phyloP scores from a whole-genome alignment of 2,329 filamentous ascomycete genomes.

The Zymoseptoria brevis region DNA sequence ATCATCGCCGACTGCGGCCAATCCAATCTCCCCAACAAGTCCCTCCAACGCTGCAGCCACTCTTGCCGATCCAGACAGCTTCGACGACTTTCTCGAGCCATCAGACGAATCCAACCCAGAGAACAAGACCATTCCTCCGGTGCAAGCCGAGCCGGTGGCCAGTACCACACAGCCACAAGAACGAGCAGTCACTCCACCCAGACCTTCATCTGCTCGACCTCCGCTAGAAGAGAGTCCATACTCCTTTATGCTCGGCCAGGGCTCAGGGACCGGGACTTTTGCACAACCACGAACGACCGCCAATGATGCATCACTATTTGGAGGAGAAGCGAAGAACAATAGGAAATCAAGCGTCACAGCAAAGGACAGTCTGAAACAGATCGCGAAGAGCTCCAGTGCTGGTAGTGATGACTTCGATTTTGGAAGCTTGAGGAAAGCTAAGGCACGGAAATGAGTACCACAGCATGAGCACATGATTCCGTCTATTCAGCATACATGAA shows the following conservation, averaged over 20 bases:
- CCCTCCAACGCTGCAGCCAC: neutral
- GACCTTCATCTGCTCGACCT: slow-evolving; percentile 6
- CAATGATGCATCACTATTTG: slow-evolving; percentile 12
- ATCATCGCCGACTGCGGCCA: neutral
- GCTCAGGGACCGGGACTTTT: neutral
- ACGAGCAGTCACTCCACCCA: neutral
- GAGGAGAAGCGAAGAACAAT: slow-evolving; percentile 3
- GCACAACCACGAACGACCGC: slow-evolving; percentile 3
- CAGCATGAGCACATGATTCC: neutral
- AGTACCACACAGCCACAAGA: neutral
- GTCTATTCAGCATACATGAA: neutral
- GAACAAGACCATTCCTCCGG: neutral
- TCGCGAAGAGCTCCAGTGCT: neutral
- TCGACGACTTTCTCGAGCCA: slow-evolving; percentile 11
- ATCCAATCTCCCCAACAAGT: neutral
- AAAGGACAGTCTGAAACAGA: neutral
- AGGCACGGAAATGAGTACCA: neutral
- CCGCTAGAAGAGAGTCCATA: slow-evolving; percentile 17
- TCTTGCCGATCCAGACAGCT: slow-evolving; percentile 11
- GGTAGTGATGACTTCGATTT: slow-evolving; percentile 14
- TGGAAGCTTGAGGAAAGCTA: slow-evolving; percentile 15
- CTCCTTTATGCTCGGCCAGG: slow-evolving; percentile 20
- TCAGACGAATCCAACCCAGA: neutral
- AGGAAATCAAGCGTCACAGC: neutral
- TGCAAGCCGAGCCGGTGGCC: neutral